A percentile compares a stretch with the other conserved stretches of the same genome.
phyloP scores from a whole-genome alignment of 768 basidiomycete species.

The Lactarius evosmus region DNA sequence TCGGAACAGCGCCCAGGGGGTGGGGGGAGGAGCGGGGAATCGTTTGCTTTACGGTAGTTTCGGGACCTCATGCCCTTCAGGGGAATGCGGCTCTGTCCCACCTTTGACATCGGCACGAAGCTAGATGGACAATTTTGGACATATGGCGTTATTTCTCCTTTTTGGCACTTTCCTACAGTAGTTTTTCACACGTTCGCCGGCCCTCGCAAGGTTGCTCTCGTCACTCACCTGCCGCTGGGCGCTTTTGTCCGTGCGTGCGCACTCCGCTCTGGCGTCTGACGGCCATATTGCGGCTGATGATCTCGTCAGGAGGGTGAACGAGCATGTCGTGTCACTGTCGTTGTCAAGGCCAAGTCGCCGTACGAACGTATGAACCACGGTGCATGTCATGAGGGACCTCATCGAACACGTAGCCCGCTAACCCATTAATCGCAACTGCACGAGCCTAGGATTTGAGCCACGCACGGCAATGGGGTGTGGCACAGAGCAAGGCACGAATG shows the following conservation, averaged over 20 bases:
- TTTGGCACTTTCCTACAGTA: neutral
- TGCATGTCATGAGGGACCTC: neutral
- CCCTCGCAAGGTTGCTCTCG: neutral
- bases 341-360: neutral
- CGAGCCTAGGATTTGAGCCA: neutral
- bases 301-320: neutral
- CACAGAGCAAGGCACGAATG: constrained; percentile 1
- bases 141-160: neutral
- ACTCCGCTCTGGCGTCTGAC: neutral
- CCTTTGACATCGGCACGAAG: neutral
- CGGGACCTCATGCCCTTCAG: too few relatives aligned
- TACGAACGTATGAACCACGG: neutral
- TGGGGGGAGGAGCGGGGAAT: neutral
- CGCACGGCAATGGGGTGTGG: neutral
- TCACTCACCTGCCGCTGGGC: neutral
- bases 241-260: neutral
- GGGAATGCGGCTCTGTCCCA: neutral
- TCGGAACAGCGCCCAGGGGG: constrained; percentile 8
- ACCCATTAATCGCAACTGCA: neutral
- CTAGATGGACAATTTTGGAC: neutral
- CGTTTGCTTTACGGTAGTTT: neutral
- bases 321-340: neutral
- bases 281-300: neutral
- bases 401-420: neutral
- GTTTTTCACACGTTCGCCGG: neutral